Conservation (phyloP, 768 basidiomycete species). For the Boletus barrowsii region DNA sequence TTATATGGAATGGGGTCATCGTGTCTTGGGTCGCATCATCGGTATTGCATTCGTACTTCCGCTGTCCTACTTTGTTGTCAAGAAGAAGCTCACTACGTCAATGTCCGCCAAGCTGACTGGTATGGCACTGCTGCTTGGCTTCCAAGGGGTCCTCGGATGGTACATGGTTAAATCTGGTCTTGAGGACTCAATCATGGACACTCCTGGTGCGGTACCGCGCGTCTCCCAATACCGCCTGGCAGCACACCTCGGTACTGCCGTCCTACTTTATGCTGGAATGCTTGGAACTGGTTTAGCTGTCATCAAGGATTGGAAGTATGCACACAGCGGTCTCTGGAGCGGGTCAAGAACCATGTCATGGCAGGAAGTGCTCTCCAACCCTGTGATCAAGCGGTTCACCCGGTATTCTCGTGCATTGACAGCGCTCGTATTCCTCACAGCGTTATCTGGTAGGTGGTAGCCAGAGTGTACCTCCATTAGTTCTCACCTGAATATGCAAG, state of each 20-base stretch:
- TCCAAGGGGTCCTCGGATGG: slow-evolving; percentile 93
- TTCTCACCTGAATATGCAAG: slow-evolving; percentile 38
- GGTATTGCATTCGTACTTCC: slow-evolving; percentile 83
- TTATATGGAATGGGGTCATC: slow-evolving; percentile 98
- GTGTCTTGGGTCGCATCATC: slow-evolving; percentile 85
- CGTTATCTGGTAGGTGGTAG: slow-evolving; percentile 72
- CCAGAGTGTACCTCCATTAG: background rate
- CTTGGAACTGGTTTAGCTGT: slow-evolving; percentile 72
- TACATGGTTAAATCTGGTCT: slow-evolving; percentile 99
- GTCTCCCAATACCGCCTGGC: slow-evolving; percentile 97
- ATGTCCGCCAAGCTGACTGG: slow-evolving; percentile 65
- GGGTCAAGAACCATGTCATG: slow-evolving; percentile 45
- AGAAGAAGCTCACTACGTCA: slow-evolving; percentile 62
- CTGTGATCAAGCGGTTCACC: slow-evolving; percentile 56
- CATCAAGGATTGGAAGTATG: slow-evolving; percentile 77
- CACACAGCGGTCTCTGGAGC: slow-evolving; percentile 55
- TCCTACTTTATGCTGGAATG: slow-evolving; percentile 93
- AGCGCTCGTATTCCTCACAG: slow-evolving; percentile 85
- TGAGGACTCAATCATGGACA: slow-evolving; percentile 75
- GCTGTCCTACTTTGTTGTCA: slow-evolving; percentile 72
- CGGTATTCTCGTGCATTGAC: slow-evolving; percentile 58
- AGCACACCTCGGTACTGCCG: slow-evolving; percentile 88
- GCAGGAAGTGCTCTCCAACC: slow-evolving; percentile 50
- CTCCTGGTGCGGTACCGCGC: slow-evolving; percentile 82
- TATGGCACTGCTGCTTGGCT: slow-evolving; percentile 80